phyloP scores from a whole-genome alignment of 495 filamentous ascomycete genomes.

The Podospora australis region DNA sequence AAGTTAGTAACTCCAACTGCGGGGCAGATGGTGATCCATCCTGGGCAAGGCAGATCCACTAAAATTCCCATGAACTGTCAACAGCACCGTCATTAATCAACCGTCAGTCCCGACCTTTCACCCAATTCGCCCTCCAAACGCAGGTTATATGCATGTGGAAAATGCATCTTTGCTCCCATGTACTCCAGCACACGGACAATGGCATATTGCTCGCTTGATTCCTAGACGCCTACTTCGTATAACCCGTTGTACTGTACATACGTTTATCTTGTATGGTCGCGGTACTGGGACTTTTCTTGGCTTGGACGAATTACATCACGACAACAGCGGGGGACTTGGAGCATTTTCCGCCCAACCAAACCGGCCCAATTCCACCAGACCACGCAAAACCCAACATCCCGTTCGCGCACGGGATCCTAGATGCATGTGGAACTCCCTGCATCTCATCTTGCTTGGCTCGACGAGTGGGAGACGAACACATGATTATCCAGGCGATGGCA shows the following conservation, averaged over 20 bases:
- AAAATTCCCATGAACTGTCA: too few relatives aligned
- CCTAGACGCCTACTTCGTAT: neutral
- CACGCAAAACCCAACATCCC: neutral
- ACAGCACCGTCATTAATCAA: conserved; percentile 1
- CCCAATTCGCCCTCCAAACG: neutral
- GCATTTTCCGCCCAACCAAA: conserved; percentile 22
- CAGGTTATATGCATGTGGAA: too few relatives aligned
- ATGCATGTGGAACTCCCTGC: conserved; percentile 14
- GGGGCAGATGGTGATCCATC: neutral
- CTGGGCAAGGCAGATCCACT: neutral
- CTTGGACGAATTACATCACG: conserved; percentile 21
- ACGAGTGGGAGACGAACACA: conserved; percentile 27
- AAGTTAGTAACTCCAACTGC: too few relatives aligned
- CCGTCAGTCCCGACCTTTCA: neutral
- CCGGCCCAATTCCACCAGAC: conserved; percentile 12
- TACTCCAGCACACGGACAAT: too few relatives aligned
- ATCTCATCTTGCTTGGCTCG: conserved; percentile 4
- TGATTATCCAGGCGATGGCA: conserved; percentile 23
- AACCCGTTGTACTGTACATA: too few relatives aligned
- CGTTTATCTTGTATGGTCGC: neutral
- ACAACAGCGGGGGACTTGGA: conserved; percentile 14
- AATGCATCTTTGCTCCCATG: too few relatives aligned
- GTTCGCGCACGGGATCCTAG: neutral
- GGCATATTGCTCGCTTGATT: neutral
- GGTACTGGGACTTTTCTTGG: neutral